Conservation (phyloP, 768 basidiomycete species). For the Mrakia blollopis region DNA sequence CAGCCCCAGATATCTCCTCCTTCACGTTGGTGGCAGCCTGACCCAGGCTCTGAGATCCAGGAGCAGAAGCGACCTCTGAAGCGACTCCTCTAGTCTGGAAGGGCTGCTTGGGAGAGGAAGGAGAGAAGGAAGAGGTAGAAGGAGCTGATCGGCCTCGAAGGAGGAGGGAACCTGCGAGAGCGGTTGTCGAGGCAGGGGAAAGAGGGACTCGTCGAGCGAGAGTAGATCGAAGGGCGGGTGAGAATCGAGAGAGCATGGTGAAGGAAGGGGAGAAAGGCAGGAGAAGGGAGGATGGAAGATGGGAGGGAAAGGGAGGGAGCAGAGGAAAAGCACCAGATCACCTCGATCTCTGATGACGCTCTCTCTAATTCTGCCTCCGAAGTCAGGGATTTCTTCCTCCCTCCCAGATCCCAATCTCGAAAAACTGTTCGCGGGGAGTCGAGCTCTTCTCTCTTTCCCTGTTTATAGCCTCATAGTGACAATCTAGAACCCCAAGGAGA, state of each 20-base stretch:
- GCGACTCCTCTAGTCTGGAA: slow-evolving; percentile 30
- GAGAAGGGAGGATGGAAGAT: background rate
- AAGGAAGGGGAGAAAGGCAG: background rate
- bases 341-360: too few species aligned
- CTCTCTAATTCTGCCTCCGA: too few species aligned
- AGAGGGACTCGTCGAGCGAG: background rate
- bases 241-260: slow-evolving; percentile 15
- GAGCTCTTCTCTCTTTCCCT: too few species aligned
- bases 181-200: background rate
- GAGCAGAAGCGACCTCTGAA: slow-evolving; percentile 13
- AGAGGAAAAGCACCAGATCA: too few species aligned
- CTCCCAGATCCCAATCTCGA: too few species aligned
- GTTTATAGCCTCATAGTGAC: too few species aligned
- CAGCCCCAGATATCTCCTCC: slow-evolving; percentile 35
- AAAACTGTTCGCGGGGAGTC: too few species aligned
- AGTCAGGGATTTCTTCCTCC: too few species aligned
- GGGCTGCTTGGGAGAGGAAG: background rate
- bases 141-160: background rate
- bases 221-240: background rate
- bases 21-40: slow-evolving; percentile 35
- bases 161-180: slow-evolving; percentile 3
- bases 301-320: too few species aligned
- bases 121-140: background rate
- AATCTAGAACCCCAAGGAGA: too few species aligned
- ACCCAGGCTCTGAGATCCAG: slow-evolving; percentile 26